Evolutionary conservation across 495 filamentous ascomycete genomes (phyloP), one percentile per base, ranked within the genome.

Genomic region (Lophiostoma macrostomum): DNA sequence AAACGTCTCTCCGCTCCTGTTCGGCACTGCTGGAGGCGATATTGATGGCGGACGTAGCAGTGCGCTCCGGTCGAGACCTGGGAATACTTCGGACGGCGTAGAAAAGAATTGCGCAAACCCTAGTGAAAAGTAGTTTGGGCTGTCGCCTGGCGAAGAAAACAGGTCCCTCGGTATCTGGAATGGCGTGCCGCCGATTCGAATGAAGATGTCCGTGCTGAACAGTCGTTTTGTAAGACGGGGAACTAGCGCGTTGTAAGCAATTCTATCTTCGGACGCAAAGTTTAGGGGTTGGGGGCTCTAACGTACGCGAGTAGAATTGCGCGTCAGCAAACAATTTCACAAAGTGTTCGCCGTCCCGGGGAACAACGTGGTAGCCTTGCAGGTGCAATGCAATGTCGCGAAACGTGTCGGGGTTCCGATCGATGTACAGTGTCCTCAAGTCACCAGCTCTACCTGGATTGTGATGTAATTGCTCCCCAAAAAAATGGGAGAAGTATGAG

Each of bases 401-500:
- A 64, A 98, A 98, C 0, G 89, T 96, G 13, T 76, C 75, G 0
- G 91, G 93, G 73, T 98, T 93, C 31, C 91, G 83, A 72, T 98
- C 91, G 66, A 98, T 96, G 69, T 94, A 96, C 18, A 96, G 78
- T 4, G 91, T 95, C 45, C 80, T 74, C 42, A 77, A 36, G 53
- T 80, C 76, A 49, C 79, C 74, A 52, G 78, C 78, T 52, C 77
- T 70, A n/a, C 75, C 76, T 48, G 80, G 74, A 38, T 79, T 77
- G 48, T 71, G 67, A 42, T 78, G 78, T 14, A 98, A 66, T 70
- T 96, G 91, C 56, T 87, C 85, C 50, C 82, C 80, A 73, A 98
- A 98, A 72, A 90, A 96, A 56, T 86, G 85, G 18, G 93, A 95
- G 69, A 98, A 96, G 69, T 96, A 98, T 54, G 93, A 96, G 62